Evolutionary conservation across 306 rosid species (phyloP).

Genomic region (Delonix regia): DNA sequence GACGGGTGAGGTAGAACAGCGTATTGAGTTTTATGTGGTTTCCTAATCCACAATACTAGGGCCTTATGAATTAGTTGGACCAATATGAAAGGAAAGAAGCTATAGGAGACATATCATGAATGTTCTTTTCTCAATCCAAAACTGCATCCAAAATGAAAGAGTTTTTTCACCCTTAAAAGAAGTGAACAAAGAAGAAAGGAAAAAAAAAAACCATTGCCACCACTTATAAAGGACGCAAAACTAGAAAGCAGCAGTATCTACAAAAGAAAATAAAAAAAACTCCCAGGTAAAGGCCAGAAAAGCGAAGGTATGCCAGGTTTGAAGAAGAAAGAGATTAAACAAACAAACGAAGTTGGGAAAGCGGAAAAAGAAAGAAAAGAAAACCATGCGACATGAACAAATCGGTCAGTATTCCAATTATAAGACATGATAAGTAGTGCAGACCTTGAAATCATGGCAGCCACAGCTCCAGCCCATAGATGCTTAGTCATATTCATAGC

Average conservation of each 20-base stretch:
- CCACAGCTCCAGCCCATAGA: constrained; percentile 90
- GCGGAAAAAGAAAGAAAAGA: neutral
- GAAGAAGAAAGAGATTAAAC: neutral
- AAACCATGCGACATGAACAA: neutral
- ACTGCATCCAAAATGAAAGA: neutral
- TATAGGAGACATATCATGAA: neutral
- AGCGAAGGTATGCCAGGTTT: neutral
- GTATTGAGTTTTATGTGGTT: neutral
- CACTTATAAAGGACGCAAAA: neutral
- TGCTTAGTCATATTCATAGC: constrained; percentile 86
- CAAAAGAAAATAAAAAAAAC: neutral
- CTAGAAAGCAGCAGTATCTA: neutral
- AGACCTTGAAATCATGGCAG: constrained; percentile 98
- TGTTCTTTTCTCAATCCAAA: neutral
- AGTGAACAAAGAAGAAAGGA: neutral
- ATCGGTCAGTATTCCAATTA: constrained; percentile 9
- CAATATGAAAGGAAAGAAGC: neutral
- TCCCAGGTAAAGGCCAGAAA: neutral
- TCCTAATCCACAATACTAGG: neutral
- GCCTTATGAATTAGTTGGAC: neutral
- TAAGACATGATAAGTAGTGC: neutral
- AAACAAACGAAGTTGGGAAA: neutral
- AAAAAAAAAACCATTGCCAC: neutral
- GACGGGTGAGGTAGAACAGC: neutral
- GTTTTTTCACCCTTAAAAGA: neutral